Evolutionary conservation across 495 filamentous ascomycete species (phyloP).

Genomic region (Aspergillus campestris): DNA sequence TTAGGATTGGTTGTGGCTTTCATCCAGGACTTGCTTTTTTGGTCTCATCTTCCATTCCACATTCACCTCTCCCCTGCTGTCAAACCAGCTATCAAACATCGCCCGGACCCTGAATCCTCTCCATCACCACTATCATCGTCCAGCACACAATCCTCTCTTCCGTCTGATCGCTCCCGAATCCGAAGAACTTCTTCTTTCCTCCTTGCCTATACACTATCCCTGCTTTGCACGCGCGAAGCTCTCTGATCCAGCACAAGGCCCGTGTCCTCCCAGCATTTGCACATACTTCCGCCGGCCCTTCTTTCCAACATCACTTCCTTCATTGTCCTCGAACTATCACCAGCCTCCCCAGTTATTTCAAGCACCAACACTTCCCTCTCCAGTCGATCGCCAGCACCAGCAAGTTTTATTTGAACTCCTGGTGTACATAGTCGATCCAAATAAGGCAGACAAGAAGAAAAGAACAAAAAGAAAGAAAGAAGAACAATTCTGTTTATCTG

Average conservation of each 20-base stretch:
- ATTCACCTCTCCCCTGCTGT: constrained; percentile 10
- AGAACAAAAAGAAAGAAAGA: constrained; percentile 31
- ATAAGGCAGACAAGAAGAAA: constrained; percentile 33
- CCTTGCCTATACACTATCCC: constrained; percentile 13
- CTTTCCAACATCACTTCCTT: constrained; percentile 22
- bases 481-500: constrained; percentile 29
- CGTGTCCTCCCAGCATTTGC: constrained; percentile 21
- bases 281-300: constrained; percentile 23
- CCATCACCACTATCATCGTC: constrained; percentile 7
- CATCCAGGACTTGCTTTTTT: constrained; percentile 11
- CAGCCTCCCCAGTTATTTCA: constrained; percentile 27
- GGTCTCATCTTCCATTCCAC: constrained; percentile 7
- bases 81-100: constrained; percentile 12
- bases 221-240: constrained; percentile 15
- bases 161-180: constrained; percentile 17
- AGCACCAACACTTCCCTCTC: constrained; percentile 37
- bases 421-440: constrained; percentile 82
- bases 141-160: constrained; percentile 16
- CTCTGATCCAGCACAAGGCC: constrained; percentile 15
- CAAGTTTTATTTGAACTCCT: constrained; percentile 83
- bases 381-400: constrained; percentile 57
- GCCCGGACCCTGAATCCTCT: constrained; percentile 13
- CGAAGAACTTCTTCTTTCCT: constrained; percentile 14
- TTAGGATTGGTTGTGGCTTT: constrained; percentile 6
- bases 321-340: constrained; percentile 24